Percentiles rank a stretch among this genome's conserved stretches.
Conservation (phyloP, 495 filamentous ascomycete genomes). For the Talaromyces ruber region DNA sequence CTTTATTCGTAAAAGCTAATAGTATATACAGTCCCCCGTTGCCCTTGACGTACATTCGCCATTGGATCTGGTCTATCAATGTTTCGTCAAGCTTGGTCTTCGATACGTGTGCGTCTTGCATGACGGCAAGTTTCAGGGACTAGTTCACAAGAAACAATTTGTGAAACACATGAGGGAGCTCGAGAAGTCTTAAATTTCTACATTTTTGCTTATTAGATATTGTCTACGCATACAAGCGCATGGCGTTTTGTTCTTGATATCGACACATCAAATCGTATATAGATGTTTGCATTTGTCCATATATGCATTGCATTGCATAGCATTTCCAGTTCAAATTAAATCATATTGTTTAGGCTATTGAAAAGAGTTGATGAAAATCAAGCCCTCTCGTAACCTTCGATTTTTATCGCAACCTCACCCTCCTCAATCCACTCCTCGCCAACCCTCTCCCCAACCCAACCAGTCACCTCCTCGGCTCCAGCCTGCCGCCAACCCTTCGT, state of each 20-base stretch:
- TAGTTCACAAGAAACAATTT: constrained; percentile 97
- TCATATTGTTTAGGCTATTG: neutral
- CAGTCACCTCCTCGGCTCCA: constrained; percentile 25
- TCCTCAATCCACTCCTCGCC: constrained; percentile 33
- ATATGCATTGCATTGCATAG: neutral
- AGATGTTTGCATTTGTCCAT: neutral
- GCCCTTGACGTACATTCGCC: constrained; percentile 82
- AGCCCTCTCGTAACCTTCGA: constrained; percentile 35
- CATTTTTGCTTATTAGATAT: neutral
- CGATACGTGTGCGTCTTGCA: constrained; percentile 85
- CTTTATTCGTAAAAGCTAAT: constrained; percentile 2
- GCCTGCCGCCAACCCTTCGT: constrained; percentile 30
- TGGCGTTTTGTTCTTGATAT: constrained; percentile 1
- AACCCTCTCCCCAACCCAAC: constrained; percentile 38
- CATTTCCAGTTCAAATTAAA: neutral
- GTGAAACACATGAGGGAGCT: constrained; percentile 86
- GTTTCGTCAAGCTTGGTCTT: constrained; percentile 89
- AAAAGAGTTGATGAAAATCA: neutral
- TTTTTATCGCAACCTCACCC: constrained; percentile 32
- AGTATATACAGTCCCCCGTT: constrained; percentile 54
- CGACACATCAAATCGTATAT: neutral
- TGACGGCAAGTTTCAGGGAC: constrained; percentile 77
- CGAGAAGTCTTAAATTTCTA: constrained; percentile 35
- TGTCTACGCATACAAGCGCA: neutral
- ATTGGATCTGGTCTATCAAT: constrained; percentile 94